phyloP scores from a whole-genome alignment of 805 yeast species.

The Ogataea minuta region DNA sequence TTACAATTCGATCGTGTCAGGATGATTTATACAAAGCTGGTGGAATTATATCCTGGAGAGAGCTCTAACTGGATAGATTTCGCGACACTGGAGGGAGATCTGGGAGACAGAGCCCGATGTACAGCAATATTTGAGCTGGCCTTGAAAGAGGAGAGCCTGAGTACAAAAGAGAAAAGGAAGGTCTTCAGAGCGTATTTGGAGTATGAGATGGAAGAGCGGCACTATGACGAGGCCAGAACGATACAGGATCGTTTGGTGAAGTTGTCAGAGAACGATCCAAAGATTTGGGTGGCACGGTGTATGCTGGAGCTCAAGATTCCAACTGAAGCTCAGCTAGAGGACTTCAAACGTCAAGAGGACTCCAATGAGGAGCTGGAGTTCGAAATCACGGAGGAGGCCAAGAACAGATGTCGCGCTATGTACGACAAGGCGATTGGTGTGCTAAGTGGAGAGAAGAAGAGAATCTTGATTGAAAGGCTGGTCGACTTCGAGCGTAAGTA shows the following conservation, averaged over 20 bases:
- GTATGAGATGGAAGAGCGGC: slow-evolving; percentile 57
- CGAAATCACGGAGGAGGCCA: slow-evolving; percentile 43
- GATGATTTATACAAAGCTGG: slow-evolving; percentile 61
- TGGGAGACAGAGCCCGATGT: slow-evolving; percentile 72
- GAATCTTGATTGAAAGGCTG: slow-evolving; percentile 58
- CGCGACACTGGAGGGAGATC: slow-evolving; percentile 62
- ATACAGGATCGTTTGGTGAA: slow-evolving; percentile 43
- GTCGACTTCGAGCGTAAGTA: slow-evolving; percentile 60
- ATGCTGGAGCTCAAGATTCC: slow-evolving; percentile 69
- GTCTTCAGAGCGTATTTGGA: slow-evolving; percentile 42
- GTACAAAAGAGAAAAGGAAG: slow-evolving; percentile 9
- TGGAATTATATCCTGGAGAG: slow-evolving; percentile 46
- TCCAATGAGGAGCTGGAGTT: slow-evolving; percentile 50
- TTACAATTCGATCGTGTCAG: slow-evolving; percentile 83
- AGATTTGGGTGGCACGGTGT: slow-evolving; percentile 65
- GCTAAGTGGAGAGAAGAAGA: slow-evolving; percentile 42
- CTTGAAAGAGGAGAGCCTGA: slow-evolving; percentile 18
- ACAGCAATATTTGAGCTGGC: slow-evolving; percentile 61
- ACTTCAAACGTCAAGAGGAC: slow-evolving; percentile 30
- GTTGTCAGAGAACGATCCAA: slow-evolving; percentile 33
- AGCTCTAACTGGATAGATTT: slow-evolving; percentile 57
- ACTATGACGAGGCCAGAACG: slow-evolving; percentile 53
- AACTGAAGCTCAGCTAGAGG: slow-evolving; percentile 46
- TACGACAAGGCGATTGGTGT: slow-evolving; percentile 54
- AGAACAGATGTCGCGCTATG: slow-evolving; percentile 48